A percentile compares a stretch with the other conserved stretches of the same genome.
phyloP scores from a whole-genome alignment of 148 eudicot species.

The Diospyros lotus region DNA sequence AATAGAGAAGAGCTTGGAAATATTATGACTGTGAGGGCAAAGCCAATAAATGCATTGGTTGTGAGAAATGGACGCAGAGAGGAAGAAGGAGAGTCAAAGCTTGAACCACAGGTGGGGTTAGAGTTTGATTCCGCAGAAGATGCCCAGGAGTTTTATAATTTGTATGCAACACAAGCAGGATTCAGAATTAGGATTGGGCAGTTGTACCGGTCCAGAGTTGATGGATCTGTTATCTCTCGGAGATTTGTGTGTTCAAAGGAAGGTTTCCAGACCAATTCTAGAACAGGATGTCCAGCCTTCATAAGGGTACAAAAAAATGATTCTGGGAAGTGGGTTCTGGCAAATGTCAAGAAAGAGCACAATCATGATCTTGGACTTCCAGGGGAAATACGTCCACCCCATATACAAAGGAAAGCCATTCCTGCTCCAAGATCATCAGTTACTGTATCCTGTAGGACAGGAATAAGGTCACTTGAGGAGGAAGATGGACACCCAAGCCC shows the following conservation, averaged over 20 bases:
- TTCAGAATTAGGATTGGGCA: constrained; percentile 57
- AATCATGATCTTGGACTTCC: constrained; percentile 49
- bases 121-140: constrained; percentile 57
- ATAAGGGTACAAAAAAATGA: constrained; percentile 54
- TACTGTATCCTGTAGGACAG: constrained; percentile 44
- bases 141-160: constrained; percentile 52
- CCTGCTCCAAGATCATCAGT: constrained; percentile 31
- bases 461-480: constrained; percentile 48
- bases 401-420: constrained; percentile 38
- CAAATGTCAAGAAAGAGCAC: constrained; percentile 49
- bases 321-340: constrained; percentile 55
- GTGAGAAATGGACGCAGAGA: constrained; percentile 28
- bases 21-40: constrained; percentile 44
- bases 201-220: constrained; percentile 48
- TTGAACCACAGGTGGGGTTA: constrained; percentile 49
- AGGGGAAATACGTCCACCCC: constrained; percentile 37
- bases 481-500: constrained; percentile 31
- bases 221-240: constrained; percentile 51
- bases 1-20: constrained; percentile 42
- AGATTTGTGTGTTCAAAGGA: constrained; percentile 56
- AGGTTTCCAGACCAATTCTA: constrained; percentile 48
- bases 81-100: constrained; percentile 34
- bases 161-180: constrained; percentile 43
- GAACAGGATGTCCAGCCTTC: constrained; percentile 61
- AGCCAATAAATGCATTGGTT: constrained; percentile 25